Conservation (phyloP, 2,329 filamentous ascomycete species). For the Torrubiellomyces zombiae region DNA sequence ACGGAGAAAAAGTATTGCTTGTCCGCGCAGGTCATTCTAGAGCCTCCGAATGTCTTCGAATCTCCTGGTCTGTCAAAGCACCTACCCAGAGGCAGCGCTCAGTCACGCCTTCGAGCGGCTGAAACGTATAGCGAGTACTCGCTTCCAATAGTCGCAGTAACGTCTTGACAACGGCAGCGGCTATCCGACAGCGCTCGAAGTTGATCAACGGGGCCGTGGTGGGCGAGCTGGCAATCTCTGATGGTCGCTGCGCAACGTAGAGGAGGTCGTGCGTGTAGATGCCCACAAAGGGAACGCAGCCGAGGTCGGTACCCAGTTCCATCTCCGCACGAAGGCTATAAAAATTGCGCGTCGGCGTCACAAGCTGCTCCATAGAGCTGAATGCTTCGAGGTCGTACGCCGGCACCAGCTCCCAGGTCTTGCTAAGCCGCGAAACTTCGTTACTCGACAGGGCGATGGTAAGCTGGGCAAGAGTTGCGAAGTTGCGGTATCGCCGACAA, state of each 20-base stretch:
- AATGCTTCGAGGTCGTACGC: slow-evolving; percentile 48
- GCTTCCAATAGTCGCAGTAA: slow-evolving; percentile 63
- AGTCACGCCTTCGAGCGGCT: slow-evolving; percentile 59
- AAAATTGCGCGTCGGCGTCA: slow-evolving; percentile 66
- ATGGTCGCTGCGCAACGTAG: slow-evolving; percentile 65
- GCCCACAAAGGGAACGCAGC: slow-evolving; percentile 72
- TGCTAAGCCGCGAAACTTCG: slow-evolving; percentile 49
- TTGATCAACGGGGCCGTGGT: slow-evolving; percentile 57
- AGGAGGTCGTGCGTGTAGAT: slow-evolving; percentile 73
- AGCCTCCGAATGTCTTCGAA: slow-evolving; percentile 35
- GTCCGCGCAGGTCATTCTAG: too few relatives aligned
- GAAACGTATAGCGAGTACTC: slow-evolving; percentile 57
- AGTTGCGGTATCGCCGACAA: slow-evolving; percentile 62
- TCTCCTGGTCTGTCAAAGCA: slow-evolving; percentile 59
- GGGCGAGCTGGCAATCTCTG: slow-evolving; percentile 53
- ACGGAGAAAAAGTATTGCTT: slow-evolving; percentile 1
- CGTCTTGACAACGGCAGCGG: slow-evolving; percentile 64
- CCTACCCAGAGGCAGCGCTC: slow-evolving; percentile 78
- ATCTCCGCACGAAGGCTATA: slow-evolving; percentile 62
- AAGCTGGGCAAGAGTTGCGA: slow-evolving; percentile 69
- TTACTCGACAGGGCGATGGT: slow-evolving; percentile 60
- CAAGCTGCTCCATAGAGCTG: slow-evolving; percentile 51
- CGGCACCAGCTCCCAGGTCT: slow-evolving; percentile 58
- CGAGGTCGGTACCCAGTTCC: slow-evolving; percentile 50
- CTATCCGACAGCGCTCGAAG: slow-evolving; percentile 65